Base-by-base conservation (phyloP, 75 land plant species). In the Cryptomeria japonica region DNA sequence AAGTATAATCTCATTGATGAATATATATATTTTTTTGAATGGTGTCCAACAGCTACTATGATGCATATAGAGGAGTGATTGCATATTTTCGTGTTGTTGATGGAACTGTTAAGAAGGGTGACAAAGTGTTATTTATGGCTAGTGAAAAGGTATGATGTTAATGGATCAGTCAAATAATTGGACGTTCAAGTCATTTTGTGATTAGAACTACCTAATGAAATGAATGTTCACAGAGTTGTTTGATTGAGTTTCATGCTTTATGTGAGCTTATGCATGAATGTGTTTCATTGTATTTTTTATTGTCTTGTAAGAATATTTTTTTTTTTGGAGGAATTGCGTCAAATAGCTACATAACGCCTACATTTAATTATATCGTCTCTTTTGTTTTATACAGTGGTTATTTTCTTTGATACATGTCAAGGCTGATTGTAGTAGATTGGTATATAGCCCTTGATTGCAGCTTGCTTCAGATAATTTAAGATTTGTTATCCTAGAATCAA, bases 31-130 rank as follows among this genome's bases (percentile, higher is more conserved):
- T 78, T 53, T 51, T 77, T 85, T 77, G 47, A 42, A 19, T 73
- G 72, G n/a, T 64, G 28, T 64, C 87, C 12, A 91, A 85, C 93
- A 97, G 99, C 87, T 98, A 98, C 85, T 98, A 94, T 91, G 99
- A 98, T 91, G 86, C 96, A 13, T 98, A 98, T 83, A 93, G 99
- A 86, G 99, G 99, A 47, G 99, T 98, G 31, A 94, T 98, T 87
- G 99, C 96, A 53, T 98, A 98, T 90, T 98, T 97, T 91, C 93
- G 99, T 85, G 94, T 98, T 36, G 90, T 97, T 90, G 99, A 98
- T 93, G 99, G 99, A 53, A 95, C 92, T 78, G 86, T 97, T n/a
- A 95, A 93, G 91, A 95, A 93, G 91, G 98, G 96, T 19, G 99
- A 98, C 88, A 90, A 88, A 77, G 91, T 97, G 55, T 91, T 93